Evolutionary conservation across 331 rosid species (phyloP), one percentile per base, ranked within the genome.

Genomic region (Cucumis variabilis): DNA sequence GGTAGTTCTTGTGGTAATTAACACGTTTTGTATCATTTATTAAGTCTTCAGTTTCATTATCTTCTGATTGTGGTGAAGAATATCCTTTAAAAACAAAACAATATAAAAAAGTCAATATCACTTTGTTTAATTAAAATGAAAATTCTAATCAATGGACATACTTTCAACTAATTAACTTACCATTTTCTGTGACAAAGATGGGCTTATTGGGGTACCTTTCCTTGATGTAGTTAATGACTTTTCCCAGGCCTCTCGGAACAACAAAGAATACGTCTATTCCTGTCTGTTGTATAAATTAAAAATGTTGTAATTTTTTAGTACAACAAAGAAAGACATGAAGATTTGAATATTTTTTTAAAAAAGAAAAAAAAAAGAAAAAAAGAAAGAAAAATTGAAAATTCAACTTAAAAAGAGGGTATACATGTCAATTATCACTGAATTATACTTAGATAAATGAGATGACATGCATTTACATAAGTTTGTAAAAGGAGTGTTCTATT

Each of bases 181-280:
- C 98, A 44, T 93, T 95, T 91, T 95, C 97, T 20, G 95, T 94
- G 9, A 95, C 90, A 89, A 89, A 91, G 88, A 92, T 89, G 84
- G 94, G 93, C 67, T 85, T 87, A 90, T 92, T 90, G 63, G 91
- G 86, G 86, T 93, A 95, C 88, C 91, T 94, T n/a, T 82, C 80
- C 86, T 89, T 95, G 6, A 92, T 33, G 84, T 93, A 90, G 83
- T 95, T 92, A 13, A 94, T 89, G 66, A 77, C 76, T 83, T 92
- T 90, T 90, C 92, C 95, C 90, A 95, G 63, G 60, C 95, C 94
- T 30, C 83, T 86, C 58, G 98, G 98, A 93, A 93, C 96, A 81
- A 95, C 94, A 84, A 87, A 93, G 87, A 92, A 89, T 19, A 71
- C 51, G 27, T 80, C 6, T 4, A 86, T 21, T 90, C 93, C 98